Percentiles rank a stretch among this genome's conserved stretches.
These are phyloP conservation scores for Tuber borchii DNA, from an alignment of 495 filamentous ascomycete species.

Conservation along the genomic window DNA sequence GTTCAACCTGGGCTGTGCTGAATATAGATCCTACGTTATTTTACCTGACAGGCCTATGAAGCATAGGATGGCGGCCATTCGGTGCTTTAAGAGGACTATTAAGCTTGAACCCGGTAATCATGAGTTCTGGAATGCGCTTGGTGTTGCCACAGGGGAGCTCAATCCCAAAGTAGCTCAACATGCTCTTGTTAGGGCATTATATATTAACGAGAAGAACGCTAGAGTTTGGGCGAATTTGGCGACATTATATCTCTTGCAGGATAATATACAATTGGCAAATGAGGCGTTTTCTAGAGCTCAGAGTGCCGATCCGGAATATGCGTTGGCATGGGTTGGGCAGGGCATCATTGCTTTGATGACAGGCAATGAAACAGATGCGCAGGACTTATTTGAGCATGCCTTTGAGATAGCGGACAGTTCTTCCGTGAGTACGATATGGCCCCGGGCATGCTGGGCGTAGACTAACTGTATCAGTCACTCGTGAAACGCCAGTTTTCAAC, in stretches of 20 bases:
- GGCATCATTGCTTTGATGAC: conserved; percentile 70
- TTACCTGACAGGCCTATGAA: conserved; percentile 59
- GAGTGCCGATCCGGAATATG: conserved; percentile 86
- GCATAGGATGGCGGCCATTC: conserved; percentile 56
- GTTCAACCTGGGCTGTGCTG: conserved; percentile 94
- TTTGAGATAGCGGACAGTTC: conserved; percentile 83
- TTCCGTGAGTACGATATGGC: conserved; percentile 43
- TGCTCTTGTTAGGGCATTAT: conserved; percentile 82
- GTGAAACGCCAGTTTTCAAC: conserved; percentile 69
- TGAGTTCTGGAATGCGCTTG: conserved; percentile 96
- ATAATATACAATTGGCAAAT: conserved; percentile 75
- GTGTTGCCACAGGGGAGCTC: conserved; percentile 75
- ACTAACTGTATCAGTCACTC: conserved; percentile 41
- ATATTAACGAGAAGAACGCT: conserved; percentile 80
- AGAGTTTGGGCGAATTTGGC: conserved; percentile 87
- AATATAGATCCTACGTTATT: conserved; percentile 65
- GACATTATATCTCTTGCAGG: conserved; percentile 73
- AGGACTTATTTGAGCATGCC: conserved; percentile 84
- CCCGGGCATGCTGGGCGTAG: background rate
- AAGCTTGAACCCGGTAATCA: conserved; percentile 90
- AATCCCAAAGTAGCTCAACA: conserved; percentile 89
- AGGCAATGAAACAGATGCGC: conserved; percentile 68
- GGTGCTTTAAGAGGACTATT: conserved; percentile 94
- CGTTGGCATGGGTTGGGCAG: conserved; percentile 89
- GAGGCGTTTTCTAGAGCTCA: conserved; percentile 85